These are phyloP conservation scores for Iberis amara DNA, from an alignment of 441 rosid genomes.

Conservation along the genomic window DNA sequence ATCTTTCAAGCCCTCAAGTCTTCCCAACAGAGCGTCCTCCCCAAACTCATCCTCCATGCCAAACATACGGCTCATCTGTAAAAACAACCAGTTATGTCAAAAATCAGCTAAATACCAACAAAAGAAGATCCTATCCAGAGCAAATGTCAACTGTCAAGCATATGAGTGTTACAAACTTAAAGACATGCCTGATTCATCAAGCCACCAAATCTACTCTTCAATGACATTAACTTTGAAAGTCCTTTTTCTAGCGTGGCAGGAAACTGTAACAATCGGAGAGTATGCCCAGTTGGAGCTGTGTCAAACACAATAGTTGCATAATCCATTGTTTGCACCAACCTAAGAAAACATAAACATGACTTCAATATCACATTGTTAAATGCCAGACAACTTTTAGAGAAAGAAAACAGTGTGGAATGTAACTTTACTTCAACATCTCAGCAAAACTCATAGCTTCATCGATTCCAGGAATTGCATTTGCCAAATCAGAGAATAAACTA, in stretches of 20 bases:
- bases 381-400: neutral
- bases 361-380: neutral
- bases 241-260: constrained; percentile 95
- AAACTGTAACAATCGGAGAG: constrained; percentile 87
- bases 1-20: constrained; percentile 97
- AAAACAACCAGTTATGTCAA: constrained; percentile 17
- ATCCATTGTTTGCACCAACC: constrained; percentile 98
- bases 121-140: constrained; percentile 6
- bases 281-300: constrained; percentile 99
- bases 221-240: constrained; percentile 78
- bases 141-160: constrained; percentile 12
- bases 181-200: constrained; percentile 71
- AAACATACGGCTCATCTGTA: constrained; percentile 79
- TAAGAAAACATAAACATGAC: constrained; percentile 27
- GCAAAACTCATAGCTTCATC: constrained; percentile 99
- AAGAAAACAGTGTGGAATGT: constrained; percentile 7
- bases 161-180: constrained; percentile 6
- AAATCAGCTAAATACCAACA: constrained; percentile 5
- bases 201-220: constrained; percentile 92
- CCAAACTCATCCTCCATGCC: constrained; percentile 89
- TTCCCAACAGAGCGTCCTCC: constrained; percentile 93
- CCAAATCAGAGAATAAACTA: constrained; percentile 75
- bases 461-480: constrained; percentile 96
- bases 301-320: constrained; percentile 90
- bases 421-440: constrained; percentile 86